Percentiles rank a stretch among this genome's conserved stretches.
Conservation (phyloP, 805 yeast genomes). For the Phaffomyces thermotolerans region DNA sequence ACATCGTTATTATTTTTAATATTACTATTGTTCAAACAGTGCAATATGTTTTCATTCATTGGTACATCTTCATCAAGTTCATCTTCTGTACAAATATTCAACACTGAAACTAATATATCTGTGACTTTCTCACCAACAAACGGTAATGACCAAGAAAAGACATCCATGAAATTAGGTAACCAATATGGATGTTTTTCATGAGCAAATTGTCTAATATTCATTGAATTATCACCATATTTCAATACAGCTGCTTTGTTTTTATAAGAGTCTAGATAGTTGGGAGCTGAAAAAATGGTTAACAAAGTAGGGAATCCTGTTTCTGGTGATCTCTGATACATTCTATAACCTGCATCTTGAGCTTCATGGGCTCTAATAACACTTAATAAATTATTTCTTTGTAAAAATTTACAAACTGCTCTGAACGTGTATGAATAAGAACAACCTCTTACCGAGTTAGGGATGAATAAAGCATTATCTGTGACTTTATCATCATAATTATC, state of each 20-base stretch:
- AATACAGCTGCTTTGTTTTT: slow-evolving; percentile 93
- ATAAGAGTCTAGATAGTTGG: slow-evolving; percentile 87
- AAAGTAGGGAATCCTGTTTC: slow-evolving; percentile 85
- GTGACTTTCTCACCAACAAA: slow-evolving; percentile 95
- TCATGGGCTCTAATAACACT: slow-evolving; percentile 94
- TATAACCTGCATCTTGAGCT: slow-evolving; percentile 95
- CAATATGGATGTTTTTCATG: slow-evolving; percentile 93
- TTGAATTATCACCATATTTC: slow-evolving; percentile 83
- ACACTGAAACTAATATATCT: slow-evolving; percentile 82
- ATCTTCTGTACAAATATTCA: slow-evolving; percentile 93
- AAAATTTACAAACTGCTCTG: slow-evolving; percentile 64
- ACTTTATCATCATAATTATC: slow-evolving; percentile 76
- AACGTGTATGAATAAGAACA: slow-evolving; percentile 89
- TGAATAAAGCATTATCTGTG: slow-evolving; percentile 37
- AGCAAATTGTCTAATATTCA: slow-evolving; percentile 94
- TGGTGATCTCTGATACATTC: slow-evolving; percentile 84
- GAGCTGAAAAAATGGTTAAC: slow-evolving; percentile 90
- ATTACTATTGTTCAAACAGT: neutral
- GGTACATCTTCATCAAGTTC: slow-evolving; percentile 76
- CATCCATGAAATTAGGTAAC: slow-evolving; percentile 96
- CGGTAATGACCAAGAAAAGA: slow-evolving; percentile 94
- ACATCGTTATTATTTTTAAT: slow-evolving; percentile 2
- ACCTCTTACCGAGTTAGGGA: slow-evolving; percentile 73
- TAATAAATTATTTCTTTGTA: slow-evolving; percentile 68
- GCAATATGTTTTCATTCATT: slow-evolving; percentile 24